phyloP scores from a whole-genome alignment of 352 stramenopile genomes.

The Phytophthora sansomeana region DNA sequence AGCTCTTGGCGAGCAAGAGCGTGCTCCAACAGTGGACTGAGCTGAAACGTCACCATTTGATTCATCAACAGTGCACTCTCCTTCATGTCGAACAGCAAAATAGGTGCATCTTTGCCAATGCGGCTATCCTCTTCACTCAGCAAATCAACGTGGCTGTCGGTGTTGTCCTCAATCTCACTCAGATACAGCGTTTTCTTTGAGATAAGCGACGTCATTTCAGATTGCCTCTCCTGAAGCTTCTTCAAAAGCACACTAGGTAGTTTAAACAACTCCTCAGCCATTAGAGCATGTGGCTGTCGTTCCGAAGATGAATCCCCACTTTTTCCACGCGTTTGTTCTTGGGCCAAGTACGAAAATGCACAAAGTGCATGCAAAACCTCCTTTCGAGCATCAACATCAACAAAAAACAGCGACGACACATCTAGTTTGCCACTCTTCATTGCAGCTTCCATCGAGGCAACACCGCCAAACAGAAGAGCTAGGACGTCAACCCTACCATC shows the following conservation, averaged over 20 bases:
- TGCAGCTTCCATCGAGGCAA: conserved; percentile 76
- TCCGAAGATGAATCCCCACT: conserved; percentile 5
- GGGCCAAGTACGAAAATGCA: conserved; percentile 83
- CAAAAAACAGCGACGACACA: conserved; percentile 80
- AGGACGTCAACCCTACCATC: conserved; percentile 73
- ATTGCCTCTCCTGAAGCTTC: conserved; percentile 66
- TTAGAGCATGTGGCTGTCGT: conserved; percentile 43
- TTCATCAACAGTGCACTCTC: conserved; percentile 71
- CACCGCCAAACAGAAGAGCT: conserved; percentile 76
- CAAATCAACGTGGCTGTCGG: conserved; percentile 59
- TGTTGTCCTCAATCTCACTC: conserved; percentile 69
- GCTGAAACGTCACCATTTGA: conserved; percentile 78
- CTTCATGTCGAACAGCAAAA: conserved; percentile 86
- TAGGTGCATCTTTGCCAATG: conserved; percentile 78
- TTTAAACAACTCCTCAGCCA: conserved; percentile 76
- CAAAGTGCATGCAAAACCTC: conserved; percentile 83
- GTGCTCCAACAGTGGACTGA: conserved; percentile 81
- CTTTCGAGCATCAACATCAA: conserved; percentile 65
- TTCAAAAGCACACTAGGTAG: conserved; percentile 66
- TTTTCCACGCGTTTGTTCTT: conserved; percentile 52
- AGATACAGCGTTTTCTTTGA: conserved; percentile 80
- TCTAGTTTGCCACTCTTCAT: conserved; percentile 83
- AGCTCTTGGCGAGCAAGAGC: conserved; percentile 72
- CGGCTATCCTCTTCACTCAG: conserved; percentile 65
- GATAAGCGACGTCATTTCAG: conserved; percentile 60